Evolutionary conservation across 495 filamentous ascomycete species (phyloP).

Genomic region (Aspergillus wentii): DNA sequence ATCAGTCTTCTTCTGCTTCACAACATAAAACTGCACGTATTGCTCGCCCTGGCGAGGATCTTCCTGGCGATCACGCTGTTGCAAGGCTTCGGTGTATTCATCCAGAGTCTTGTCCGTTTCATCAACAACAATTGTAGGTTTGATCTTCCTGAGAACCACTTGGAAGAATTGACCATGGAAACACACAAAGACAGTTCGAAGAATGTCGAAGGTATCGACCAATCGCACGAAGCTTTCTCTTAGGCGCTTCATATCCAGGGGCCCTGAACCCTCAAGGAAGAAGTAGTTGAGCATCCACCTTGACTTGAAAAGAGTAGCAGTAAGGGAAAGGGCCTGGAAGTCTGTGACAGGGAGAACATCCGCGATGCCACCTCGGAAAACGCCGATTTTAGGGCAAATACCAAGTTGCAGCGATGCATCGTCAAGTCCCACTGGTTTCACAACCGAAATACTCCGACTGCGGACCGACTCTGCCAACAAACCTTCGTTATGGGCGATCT

Average conservation of each 20-base stretch:
- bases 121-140: slow-evolving; percentile 47
- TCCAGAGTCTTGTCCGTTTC: slow-evolving; percentile 49
- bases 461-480: slow-evolving; percentile 11
- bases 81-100: slow-evolving; percentile 45
- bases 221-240: slow-evolving; percentile 40
- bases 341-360: slow-evolving; percentile 59
- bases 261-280: slow-evolving; percentile 46
- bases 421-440: slow-evolving; percentile 36
- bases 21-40: slow-evolving; percentile 57
- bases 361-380: slow-evolving; percentile 50
- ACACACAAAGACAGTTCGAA: slow-evolving; percentile 65
- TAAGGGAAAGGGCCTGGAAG: slow-evolving; percentile 60
- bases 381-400: slow-evolving; percentile 50
- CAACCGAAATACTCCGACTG: slow-evolving; percentile 42
- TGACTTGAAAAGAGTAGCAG: slow-evolving; percentile 49
- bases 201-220: slow-evolving; percentile 56
- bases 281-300: slow-evolving; percentile 55
- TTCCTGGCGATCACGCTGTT: slow-evolving; percentile 43
- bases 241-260: slow-evolving; percentile 42
- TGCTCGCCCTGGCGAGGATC: slow-evolving; percentile 55
- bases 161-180: slow-evolving; percentile 52
- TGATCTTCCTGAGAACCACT: slow-evolving; percentile 54
- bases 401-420: slow-evolving; percentile 36
- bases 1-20: slow-evolving; percentile 43
- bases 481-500: too few species aligned